Evolutionary conservation across 1,284 basidiomycete genomes (phyloP).

Genomic region (Cryptococcus hybrid): DNA sequence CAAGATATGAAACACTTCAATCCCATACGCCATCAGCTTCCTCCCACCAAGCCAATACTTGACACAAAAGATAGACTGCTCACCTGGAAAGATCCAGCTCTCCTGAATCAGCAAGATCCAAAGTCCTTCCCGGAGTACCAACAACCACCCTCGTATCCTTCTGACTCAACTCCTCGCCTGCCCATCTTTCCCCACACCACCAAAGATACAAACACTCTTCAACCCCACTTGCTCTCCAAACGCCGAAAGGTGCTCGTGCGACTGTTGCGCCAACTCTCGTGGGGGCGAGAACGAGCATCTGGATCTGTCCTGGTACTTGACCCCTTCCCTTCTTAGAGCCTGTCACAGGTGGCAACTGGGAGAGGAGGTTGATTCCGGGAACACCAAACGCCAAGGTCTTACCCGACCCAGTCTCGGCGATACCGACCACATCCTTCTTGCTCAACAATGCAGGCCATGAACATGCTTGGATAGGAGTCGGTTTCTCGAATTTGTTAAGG

Average conservation of each 20-base stretch:
- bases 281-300: constrained; percentile 84
- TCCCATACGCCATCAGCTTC: not conserved
- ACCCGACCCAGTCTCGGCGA: constrained; percentile 96
- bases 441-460: constrained; percentile 87
- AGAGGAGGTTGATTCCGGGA: constrained; percentile 53
- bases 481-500: constrained; percentile 65
- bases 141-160: constrained; percentile 74
- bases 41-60: not conserved
- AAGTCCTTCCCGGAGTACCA: constrained; percentile 89
- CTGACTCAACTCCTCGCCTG: constrained; percentile 66
- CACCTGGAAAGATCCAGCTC: constrained; percentile 74
- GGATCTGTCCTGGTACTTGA: constrained; percentile 54
- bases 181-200: constrained; percentile 83
- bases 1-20: constrained; percentile 77
- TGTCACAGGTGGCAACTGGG: constrained; percentile 23
- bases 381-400: constrained; percentile 98
- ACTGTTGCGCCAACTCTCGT: constrained; percentile 95
- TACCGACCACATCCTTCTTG: constrained; percentile 87
- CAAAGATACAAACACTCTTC: constrained; percentile 82
- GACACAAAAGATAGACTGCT: constrained; percentile 33
- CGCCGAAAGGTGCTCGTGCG: constrained; percentile 76
- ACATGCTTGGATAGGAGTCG: constrained; percentile 78
- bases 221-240: constrained; percentile 77
- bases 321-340: constrained; percentile 34
- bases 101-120: constrained; percentile 85